Base-by-base conservation (phyloP, 2,329 filamentous ascomycete species). In the Neopestalotiopsis sp. region DNA sequence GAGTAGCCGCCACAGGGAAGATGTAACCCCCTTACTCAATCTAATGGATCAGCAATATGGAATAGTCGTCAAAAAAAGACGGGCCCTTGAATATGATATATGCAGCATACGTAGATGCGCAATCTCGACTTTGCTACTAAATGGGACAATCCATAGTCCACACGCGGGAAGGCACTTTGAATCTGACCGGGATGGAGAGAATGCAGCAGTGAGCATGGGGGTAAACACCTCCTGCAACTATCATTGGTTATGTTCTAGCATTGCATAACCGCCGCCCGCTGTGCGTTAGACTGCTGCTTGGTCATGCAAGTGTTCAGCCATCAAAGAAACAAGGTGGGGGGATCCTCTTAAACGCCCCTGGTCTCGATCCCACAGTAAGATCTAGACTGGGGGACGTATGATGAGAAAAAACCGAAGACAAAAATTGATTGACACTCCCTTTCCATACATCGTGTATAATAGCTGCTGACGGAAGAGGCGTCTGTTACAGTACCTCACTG, bases 211-310 rank as follows among this genome's bases (percentile, higher is more conserved):
- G 45, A 53, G 45, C 45, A 53, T 71, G 77, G 75, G 75, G 74
- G 75, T 74, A 76, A 72, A 69, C 58, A 70, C 20, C 66, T 65
- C 49, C 72, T 69, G 74, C 74, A 61, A 14, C n/a, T 30, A 20
- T 67, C 30, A 76, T 78, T 77, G 76, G 77, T 49, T 70, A 74
- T 72, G 73, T 75, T 73, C 74, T 71, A 73, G 76, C 76, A 75
- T 75, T 79, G 77, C 77, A 79, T 79, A 79, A 76, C 77, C 77
- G 77, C 76, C 75, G 77, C 75, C 77, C 76, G 77, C 75, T 74
- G 77, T 79, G 77, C 77, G 76, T 79, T 79, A 79, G 77, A 74
- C 72, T 75, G 73, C 74, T 73, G 73, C 73, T 78, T 71, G 75
- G 71, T 70, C 73, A 78, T 79, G 77, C 76, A 78, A 78, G 76